Conservation (phyloP, 176 grass and related monocot species). For the Oryza brachyantha region DNA sequence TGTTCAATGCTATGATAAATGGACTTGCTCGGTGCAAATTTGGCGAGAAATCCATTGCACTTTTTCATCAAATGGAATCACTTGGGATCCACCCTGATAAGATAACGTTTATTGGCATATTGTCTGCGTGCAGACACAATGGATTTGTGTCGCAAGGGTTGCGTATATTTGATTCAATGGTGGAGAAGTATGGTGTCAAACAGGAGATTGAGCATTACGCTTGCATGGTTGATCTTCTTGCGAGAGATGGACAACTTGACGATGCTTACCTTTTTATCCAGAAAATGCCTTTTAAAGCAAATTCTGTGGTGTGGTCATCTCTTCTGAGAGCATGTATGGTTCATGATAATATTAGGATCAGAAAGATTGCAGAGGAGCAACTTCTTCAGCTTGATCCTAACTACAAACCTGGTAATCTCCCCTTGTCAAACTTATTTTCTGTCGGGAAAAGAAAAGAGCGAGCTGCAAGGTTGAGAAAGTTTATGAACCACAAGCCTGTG, state of each 20-base stretch:
- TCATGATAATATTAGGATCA: slow-evolving; percentile 42
- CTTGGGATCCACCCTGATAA: slow-evolving; percentile 41
- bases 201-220: slow-evolving; percentile 38
- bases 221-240: slow-evolving; percentile 63
- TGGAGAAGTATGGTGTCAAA: slow-evolving; percentile 35
- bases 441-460: slow-evolving; percentile 33
- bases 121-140: slow-evolving; percentile 51
- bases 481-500: slow-evolving; percentile 23
- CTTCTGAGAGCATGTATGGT: slow-evolving; percentile 50
- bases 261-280: slow-evolving; percentile 52
- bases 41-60: slow-evolving; percentile 38
- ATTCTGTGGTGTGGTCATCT: slow-evolving; percentile 49
- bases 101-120: slow-evolving; percentile 40
- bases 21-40: slow-evolving; percentile 44
- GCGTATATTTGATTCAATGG: slow-evolving; percentile 47
- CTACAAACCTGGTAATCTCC: slow-evolving; percentile 34
- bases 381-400: slow-evolving; percentile 40
- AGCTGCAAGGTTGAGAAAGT: slow-evolving; percentile 39
- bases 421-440: slow-evolving; percentile 53
- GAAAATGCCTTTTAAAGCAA: slow-evolving; percentile 48
- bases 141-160: slow-evolving; percentile 43
- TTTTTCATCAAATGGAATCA: slow-evolving; percentile 49
- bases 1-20: slow-evolving; percentile 62
- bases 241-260: slow-evolving; percentile 43
- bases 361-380: slow-evolving; percentile 37